Evolutionary conservation across 805 yeast genomes (phyloP).

Genomic region (Ogataea methylovora): DNA sequence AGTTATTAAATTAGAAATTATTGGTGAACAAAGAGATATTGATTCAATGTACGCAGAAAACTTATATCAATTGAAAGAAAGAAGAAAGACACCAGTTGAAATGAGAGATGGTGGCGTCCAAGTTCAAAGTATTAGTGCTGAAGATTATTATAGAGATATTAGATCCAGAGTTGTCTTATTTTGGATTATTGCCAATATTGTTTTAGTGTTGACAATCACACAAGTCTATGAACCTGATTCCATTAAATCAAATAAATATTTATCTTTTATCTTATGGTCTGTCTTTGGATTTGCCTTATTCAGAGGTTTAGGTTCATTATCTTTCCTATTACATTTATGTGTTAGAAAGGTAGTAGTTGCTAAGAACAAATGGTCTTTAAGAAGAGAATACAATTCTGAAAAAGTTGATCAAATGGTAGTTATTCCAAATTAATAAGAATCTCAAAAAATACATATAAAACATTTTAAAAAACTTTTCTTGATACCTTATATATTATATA

Average conservation of each 20-base stretch:
- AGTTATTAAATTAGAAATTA: conserved; percentile 73
- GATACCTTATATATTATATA: no score
- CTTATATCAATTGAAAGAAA: conserved; percentile 62
- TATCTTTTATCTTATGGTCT: conserved; percentile 83
- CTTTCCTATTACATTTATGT: conserved; percentile 46
- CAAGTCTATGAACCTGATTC: conserved; percentile 71
- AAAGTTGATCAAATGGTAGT: conserved; percentile 6
- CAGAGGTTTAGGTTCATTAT: conserved; percentile 76
- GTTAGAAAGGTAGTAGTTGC: conserved; percentile 25
- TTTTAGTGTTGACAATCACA: conserved; percentile 79
- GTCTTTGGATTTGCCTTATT: conserved; percentile 79
- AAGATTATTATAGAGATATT: conserved; percentile 91
- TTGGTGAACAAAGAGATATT: conserved; percentile 63
- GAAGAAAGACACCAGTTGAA: conserved; percentile 51
- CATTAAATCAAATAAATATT: conserved; percentile 61
- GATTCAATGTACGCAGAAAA: conserved; percentile 78
- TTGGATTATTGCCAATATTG: conserved; percentile 84
- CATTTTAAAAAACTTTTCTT: no score
- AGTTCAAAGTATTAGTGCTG: conserved; percentile 37
- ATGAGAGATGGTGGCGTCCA: conserved; percentile 34
- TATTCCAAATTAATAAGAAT: conserved; percentile 4
- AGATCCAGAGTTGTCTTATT: conserved; percentile 90
- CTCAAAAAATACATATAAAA: no score
- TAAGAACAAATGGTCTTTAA: conserved; percentile 24
- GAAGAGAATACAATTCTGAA: neutral